phyloP scores from a whole-genome alignment of 371 early-diverging fungal species.

The Rhizopus sp. region DNA sequence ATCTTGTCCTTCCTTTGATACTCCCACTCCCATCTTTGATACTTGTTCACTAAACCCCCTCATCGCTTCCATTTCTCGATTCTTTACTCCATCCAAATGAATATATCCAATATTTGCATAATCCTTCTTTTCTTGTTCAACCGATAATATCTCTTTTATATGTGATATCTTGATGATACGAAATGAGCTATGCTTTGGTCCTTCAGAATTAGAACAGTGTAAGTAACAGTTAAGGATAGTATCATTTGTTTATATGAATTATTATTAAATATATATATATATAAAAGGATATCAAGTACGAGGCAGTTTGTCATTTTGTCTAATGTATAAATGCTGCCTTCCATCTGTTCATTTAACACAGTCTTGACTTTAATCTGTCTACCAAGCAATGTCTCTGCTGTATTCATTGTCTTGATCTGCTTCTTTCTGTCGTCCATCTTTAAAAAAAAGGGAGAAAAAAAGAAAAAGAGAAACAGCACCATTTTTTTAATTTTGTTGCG shows the following conservation, averaged over 20 bases:
- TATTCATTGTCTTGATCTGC: not conserved
- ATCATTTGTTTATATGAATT: not conserved
- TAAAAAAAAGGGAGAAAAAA: not conserved
- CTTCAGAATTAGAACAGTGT: constrained; percentile 22
- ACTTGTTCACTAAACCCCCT: constrained; percentile 58
- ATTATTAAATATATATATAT: not conserved
- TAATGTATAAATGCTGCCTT: constrained; percentile 64
- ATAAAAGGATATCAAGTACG: constrained; percentile 66
- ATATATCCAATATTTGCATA: constrained; percentile 35
- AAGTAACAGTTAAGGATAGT: constrained; percentile 10
- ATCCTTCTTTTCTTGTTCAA: constrained; percentile 11
- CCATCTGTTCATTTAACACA: constrained; percentile 54
- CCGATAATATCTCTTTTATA: constrained; percentile 57
- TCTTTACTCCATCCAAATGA: constrained; percentile 58
- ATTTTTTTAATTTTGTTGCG: not conserved
- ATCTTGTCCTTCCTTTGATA: constrained; percentile 73
- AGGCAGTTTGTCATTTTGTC: constrained; percentile 65
- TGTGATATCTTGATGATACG: constrained; percentile 63
- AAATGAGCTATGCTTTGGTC: constrained; percentile 39
- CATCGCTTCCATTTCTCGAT: constrained; percentile 63
- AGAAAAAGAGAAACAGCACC: not conserved
- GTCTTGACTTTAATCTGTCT: constrained; percentile 58
- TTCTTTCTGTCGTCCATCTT: constrained; percentile 1
- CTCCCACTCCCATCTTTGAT: constrained; percentile 81
- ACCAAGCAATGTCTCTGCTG: constrained; percentile 37